phyloP scores from a whole-genome alignment of 371 early-diverging fungal species.

The Dichotomocladium elegans region DNA sequence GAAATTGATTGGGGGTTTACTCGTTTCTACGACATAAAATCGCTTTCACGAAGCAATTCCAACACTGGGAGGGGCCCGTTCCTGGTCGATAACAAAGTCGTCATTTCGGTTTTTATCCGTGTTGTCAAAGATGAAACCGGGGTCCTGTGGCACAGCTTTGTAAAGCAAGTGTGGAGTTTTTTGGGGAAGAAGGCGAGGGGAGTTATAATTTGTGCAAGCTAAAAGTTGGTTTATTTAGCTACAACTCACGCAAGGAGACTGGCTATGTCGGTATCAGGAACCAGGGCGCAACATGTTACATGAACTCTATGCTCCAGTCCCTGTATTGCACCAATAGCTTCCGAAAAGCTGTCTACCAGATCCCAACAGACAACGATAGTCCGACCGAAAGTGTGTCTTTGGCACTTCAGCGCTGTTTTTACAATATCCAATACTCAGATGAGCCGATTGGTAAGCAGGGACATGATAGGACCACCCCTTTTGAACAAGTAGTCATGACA shows the following conservation, averaged over 20 bases:
- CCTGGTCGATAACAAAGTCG: constrained; percentile 62
- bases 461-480: background rate
- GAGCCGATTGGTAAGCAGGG: constrained; percentile 57
- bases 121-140: constrained; percentile 88
- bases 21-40: constrained; percentile 61
- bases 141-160: constrained; percentile 90
- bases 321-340: constrained; percentile 95
- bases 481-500: too few species aligned
- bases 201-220: too few species aligned
- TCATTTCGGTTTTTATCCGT: constrained; percentile 76
- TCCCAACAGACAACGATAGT: constrained; percentile 86
- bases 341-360: constrained; percentile 84
- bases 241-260: constrained; percentile 84
- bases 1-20: constrained; percentile 97
- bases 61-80: constrained; percentile 43
- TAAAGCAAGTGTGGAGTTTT: constrained; percentile 52
- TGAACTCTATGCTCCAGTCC: constrained; percentile 98
- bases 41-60: constrained; percentile 32
- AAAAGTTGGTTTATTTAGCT: too few species aligned
- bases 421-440: constrained; percentile 73
- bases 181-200: background rate
- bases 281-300: constrained; percentile 99
- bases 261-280: constrained; percentile 95
- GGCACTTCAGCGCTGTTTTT: constrained; percentile 94
- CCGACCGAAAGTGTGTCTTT: constrained; percentile 81